These are phyloP conservation scores for Xylariaceae sp. DNA, from an alignment of 2,329 filamentous ascomycete genomes.

Conservation along the genomic window DNA sequence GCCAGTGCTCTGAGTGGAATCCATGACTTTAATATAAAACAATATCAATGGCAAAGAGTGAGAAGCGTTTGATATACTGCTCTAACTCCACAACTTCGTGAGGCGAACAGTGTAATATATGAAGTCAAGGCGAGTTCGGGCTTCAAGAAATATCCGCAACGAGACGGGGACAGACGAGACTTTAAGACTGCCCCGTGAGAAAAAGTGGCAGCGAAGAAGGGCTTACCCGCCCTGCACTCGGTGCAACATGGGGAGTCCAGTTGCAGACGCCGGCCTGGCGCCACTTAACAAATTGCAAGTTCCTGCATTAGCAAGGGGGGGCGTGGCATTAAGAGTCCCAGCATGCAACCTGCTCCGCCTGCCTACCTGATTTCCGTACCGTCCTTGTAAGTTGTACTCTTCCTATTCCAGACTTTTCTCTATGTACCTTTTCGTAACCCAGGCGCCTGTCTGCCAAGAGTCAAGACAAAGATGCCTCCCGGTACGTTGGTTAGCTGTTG, in stretches of 20 bases:
- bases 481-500: no score
- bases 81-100: conserved; percentile 12
- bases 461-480: not conserved
- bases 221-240: not conserved
- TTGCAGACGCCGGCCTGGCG: conserved; percentile 13
- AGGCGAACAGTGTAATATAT: conserved; percentile 3
- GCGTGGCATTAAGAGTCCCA: conserved; percentile 10
- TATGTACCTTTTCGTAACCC: no score
- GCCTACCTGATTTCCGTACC: no score
- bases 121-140: conserved; percentile 12
- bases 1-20: conserved; percentile 8
- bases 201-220: not conserved
- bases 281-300: conserved; percentile 19
- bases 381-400: no score
- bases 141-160: conserved; percentile 12
- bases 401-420: no score
- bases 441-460: not conserved
- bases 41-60: conserved; percentile 5
- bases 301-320: conserved; percentile 18
- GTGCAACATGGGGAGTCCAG: not conserved
- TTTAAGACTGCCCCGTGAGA: conserved; percentile 15
- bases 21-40: not conserved
- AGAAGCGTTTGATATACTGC: conserved; percentile 5
- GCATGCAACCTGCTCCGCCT: no score
- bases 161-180: conserved; percentile 8